Conservation (phyloP, 148 eudicot species). For the Limonium bicolor region DNA sequence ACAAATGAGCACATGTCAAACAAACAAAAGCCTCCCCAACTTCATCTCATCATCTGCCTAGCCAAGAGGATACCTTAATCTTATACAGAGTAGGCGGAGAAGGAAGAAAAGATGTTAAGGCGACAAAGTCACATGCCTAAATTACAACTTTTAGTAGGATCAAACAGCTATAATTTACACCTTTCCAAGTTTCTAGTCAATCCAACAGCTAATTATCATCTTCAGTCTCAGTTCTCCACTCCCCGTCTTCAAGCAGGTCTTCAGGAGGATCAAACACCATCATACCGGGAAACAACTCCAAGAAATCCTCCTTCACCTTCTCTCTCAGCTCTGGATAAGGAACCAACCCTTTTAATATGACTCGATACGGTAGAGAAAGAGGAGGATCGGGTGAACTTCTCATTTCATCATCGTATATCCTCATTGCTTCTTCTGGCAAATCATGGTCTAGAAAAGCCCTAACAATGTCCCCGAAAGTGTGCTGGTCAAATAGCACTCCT, state of each 20-base stretch:
- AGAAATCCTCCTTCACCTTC: constrained; percentile 71
- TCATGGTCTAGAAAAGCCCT: constrained; percentile 76
- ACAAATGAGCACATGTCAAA: too few species aligned
- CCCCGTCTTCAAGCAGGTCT: constrained; percentile 51
- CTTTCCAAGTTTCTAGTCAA: too few species aligned
- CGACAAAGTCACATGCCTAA: too few species aligned
- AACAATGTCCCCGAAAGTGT: constrained; percentile 83
- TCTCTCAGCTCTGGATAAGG: constrained; percentile 88
- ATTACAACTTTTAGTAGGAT: too few species aligned
- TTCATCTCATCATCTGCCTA: too few species aligned
- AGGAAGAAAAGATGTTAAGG: too few species aligned
- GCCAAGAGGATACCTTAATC: too few species aligned
- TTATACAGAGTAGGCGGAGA: too few species aligned
- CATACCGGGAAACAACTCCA: constrained; percentile 80
- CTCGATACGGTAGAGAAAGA: constrained; percentile 74
- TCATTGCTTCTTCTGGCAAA: constrained; percentile 63
- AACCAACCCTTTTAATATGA: constrained; percentile 77
- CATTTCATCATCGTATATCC: constrained; percentile 84
- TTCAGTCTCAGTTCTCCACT: constrained; percentile 33
- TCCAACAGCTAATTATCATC: too few species aligned
- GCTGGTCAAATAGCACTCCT: constrained; percentile 76
- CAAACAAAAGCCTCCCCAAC: too few species aligned
- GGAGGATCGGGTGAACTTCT: constrained; percentile 79
- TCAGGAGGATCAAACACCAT: constrained; percentile 75
- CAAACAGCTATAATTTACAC: too few species aligned